A percentile compares a stretch with the other conserved stretches of the same genome.
phyloP scores from a whole-genome alignment of 768 basidiomycete genomes.

The Tephrocybe rancida region DNA sequence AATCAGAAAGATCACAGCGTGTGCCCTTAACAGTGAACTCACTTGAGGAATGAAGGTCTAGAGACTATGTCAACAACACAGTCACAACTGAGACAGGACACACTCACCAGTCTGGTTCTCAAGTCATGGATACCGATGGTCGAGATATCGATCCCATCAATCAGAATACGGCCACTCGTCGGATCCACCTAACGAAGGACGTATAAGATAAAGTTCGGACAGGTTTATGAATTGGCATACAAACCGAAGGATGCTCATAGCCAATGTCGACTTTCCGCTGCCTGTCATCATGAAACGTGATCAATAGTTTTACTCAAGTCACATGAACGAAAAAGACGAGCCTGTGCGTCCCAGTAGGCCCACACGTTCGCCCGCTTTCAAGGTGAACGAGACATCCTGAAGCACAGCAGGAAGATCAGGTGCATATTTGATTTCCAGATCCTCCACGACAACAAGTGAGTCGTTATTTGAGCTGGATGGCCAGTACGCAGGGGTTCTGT shows the following conservation, averaged over 20 bases:
- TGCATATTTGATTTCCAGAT: conserved; percentile 81
- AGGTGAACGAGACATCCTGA: conserved; percentile 70
- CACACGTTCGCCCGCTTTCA: conserved; percentile 73
- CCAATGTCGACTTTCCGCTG: conserved; percentile 82
- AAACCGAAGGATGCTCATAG: conserved; percentile 85
- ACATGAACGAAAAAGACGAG: conserved; percentile 14
- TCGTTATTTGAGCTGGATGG: conserved; percentile 70
- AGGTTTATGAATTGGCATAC: conserved; percentile 35
- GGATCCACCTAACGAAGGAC: conserved; percentile 63
- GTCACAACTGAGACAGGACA: conserved; percentile 1
- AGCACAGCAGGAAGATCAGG: conserved; percentile 84
- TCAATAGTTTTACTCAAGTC: not conserved
- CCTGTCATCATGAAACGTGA: conserved; percentile 35
- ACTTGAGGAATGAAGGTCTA: conserved; percentile 81
- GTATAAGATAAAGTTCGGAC: conserved; percentile 1
- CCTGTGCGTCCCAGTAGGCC: conserved; percentile 83
- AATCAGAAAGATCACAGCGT: not conserved
- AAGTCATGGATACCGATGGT: conserved; percentile 85
- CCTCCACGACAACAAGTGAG: conserved; percentile 66
- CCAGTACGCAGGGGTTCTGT: conserved; percentile 90
- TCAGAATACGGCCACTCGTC: conserved; percentile 67
- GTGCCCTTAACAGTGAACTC: conserved; percentile 6
- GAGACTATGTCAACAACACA: not conserved
- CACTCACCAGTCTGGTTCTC: conserved; percentile 68
- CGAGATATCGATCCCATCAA: conserved; percentile 89